A percentile compares a stretch with the other conserved stretches of the same genome.
phyloP scores from a whole-genome alignment of 2,329 filamentous ascomycete species.

The Lachnellula willkommii region DNA sequence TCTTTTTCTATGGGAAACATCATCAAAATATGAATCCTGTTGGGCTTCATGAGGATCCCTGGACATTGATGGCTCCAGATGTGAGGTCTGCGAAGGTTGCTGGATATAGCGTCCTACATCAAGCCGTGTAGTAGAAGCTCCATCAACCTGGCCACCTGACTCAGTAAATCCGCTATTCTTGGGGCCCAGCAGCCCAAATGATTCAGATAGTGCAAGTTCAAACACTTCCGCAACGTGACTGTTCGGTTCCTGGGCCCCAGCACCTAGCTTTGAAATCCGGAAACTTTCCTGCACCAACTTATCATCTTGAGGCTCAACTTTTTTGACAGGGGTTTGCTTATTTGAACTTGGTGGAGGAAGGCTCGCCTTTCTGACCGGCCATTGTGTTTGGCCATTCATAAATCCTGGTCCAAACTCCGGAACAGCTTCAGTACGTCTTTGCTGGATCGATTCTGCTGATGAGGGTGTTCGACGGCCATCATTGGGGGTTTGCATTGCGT shows the following conservation, averaged over 20 bases:
- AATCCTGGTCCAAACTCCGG: background rate
- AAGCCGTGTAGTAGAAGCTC: background rate
- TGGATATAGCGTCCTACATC: background rate
- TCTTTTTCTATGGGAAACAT: background rate
- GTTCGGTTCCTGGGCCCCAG: conserved; percentile 21
- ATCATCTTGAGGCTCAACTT: background rate
- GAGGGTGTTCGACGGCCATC: conserved; percentile 14
- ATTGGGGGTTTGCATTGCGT: conserved; percentile 3
- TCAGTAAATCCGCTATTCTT: background rate
- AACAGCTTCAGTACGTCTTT: background rate
- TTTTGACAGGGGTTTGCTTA: background rate
- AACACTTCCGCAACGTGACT: conserved; percentile 25
- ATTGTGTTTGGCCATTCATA: background rate
- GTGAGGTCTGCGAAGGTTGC: background rate
- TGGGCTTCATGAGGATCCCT: background rate
- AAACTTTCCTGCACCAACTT: conserved; percentile 4
- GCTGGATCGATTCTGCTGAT: conserved; percentile 11
- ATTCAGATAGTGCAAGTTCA: conserved; percentile 14
- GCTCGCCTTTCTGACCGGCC: conserved; percentile 1
- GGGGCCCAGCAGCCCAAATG: conserved; percentile 12
- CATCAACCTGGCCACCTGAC: background rate
- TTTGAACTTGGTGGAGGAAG: background rate
- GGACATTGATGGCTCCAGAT: background rate
- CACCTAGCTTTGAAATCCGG: conserved; percentile 16
- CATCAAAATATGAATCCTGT: background rate